Conservation (phyloP, 2,329 filamentous ascomycete genomes). For the Paecilomyces fulvus region DNA sequence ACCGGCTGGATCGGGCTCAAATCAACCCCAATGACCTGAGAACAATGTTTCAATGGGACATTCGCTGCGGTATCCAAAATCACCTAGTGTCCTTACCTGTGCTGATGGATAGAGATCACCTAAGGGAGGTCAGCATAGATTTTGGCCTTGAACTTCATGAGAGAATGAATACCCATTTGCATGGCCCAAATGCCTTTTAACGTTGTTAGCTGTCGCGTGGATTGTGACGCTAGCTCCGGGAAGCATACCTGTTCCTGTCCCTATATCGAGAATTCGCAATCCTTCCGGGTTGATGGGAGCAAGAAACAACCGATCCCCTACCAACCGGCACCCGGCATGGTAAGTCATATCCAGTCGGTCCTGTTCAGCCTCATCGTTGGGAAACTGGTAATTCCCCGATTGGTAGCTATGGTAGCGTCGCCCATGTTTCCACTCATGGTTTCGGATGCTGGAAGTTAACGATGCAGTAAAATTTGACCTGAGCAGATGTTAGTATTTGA, state of each 20-base stretch:
- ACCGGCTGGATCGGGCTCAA: conserved; percentile 15
- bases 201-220: too few relatives aligned
- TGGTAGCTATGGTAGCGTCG: too few relatives aligned
- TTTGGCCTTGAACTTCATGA: not conserved
- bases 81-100: not conserved
- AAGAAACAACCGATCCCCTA: conserved; percentile 3
- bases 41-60: not conserved
- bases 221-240: too few relatives aligned
- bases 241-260: conserved; percentile 1
- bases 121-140: not conserved
- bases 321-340: not conserved
- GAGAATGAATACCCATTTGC: not conserved
- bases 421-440: too few relatives aligned
- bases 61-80: not conserved
- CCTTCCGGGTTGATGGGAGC: conserved; percentile 3
- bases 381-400: conserved; percentile 2
- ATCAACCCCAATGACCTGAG: conserved; percentile 13
- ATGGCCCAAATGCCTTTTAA: not conserved
- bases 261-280: conserved; percentile 5
- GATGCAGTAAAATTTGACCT: too few relatives aligned
- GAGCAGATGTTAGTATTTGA: too few relatives aligned
- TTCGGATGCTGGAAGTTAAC: too few relatives aligned
- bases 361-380: conserved; percentile 7
- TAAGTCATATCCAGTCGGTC: conserved; percentile 4
- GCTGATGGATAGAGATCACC: not conserved